Base-by-base conservation (phyloP, 768 basidiomycete species). In the Kondoa subrosea region DNA sequence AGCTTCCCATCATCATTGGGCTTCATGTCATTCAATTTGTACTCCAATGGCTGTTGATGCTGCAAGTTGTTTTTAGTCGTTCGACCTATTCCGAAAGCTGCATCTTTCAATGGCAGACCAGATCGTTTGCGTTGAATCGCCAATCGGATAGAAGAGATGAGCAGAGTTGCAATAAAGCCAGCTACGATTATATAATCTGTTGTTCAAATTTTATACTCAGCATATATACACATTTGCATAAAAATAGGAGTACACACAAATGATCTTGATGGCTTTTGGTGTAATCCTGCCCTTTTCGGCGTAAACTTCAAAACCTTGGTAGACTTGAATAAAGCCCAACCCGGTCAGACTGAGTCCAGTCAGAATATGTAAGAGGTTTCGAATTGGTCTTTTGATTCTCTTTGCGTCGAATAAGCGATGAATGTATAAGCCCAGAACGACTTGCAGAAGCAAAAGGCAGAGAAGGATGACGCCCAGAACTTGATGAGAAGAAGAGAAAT, bases 321-420 rank as follows among this genome's bases (percentile, higher is more conserved):
- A 65, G 33, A 65, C 25, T 31, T 65, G 64, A 16, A 57, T 25
- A 40, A 50, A 65, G n/a, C 64, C 64, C 3, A 65, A 12, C 3
- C 17, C 30, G n/a, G 56, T 40, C 25, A 34, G 8, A 3, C 33
- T 65, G 64, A 65, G 21, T 25, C 64, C 64, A 25, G 56, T 15
- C 21, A 32, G 21, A 16, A 65, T 65, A 25, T 65, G 64, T 14
- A 57, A 26, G 25, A 65, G 14, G 64, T 65, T 65, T 17, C 64
- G 64, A 25, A 57, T 40, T 16, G 64, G 64, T 50, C 64, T 17
- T 40, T 65, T 65, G 34, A 40, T 65, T 4, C 64, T n/a, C 33
- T 50, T 59, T 3, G 33, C 40, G 56, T 65, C 64, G 33, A 40
- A 34, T 40, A 40, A 40, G 34, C 56, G 34, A 40, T 65, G 64